phyloP scores from a whole-genome alignment of 140 eudicot genomes.

The Bidens hawaiensis region DNA sequence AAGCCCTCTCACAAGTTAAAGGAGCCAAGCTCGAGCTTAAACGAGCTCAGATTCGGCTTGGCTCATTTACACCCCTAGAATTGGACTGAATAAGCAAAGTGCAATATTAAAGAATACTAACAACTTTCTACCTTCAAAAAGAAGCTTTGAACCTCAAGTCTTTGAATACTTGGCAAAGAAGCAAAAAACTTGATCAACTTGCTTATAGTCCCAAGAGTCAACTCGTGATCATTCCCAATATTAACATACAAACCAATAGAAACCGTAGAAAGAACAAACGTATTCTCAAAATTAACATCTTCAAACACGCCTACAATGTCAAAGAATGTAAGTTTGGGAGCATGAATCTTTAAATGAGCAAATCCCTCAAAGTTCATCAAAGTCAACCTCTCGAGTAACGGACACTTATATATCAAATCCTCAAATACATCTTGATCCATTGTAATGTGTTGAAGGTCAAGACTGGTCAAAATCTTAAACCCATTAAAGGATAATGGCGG shows the following conservation, averaged over 20 bases:
- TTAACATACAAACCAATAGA: conserved; percentile 74
- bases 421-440: conserved; percentile 85
- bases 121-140: conserved; percentile 63
- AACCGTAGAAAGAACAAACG: conserved; percentile 61
- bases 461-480: conserved; percentile 68
- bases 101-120: background rate
- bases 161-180: conserved; percentile 66
- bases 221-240: conserved; percentile 40
- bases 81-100: background rate
- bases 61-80: too few species aligned
- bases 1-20: too few species aligned
- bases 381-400: conserved; percentile 76
- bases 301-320: conserved; percentile 84
- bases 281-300: conserved; percentile 55
- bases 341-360: conserved; percentile 55
- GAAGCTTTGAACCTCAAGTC: conserved; percentile 82
- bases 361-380: conserved; percentile 93
- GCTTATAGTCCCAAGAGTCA: conserved; percentile 48
- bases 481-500: conserved; percentile 64
- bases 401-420: conserved; percentile 58
- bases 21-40: too few species aligned
- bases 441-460: conserved; percentile 82
- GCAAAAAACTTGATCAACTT: conserved; percentile 77
- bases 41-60: too few species aligned
- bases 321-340: conserved; percentile 83